phyloP scores from a whole-genome alignment of 345 rosid genomes.

The Conringia planisiliqua region DNA sequence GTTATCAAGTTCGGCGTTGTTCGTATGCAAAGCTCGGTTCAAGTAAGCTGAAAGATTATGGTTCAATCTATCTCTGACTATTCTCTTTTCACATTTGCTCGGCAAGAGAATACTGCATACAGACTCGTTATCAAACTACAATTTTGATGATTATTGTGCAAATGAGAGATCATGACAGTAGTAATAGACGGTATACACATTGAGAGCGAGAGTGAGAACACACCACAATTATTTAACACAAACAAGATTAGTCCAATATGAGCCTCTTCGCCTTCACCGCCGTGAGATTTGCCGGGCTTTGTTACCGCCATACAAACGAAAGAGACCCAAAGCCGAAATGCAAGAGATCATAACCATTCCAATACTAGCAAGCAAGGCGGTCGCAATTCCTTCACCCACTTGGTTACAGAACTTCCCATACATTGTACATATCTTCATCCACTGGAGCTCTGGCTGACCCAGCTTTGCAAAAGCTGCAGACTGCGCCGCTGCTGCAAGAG shows the following conservation, averaged over 20 bases:
- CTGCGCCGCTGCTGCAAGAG: conserved; percentile 65
- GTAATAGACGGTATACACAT: background rate
- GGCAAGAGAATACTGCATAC: background rate
- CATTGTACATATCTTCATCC: conserved; percentile 82
- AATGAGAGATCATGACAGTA: background rate
- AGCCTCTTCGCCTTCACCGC: conserved; percentile 7
- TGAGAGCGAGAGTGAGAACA: background rate
- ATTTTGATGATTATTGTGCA: conserved; percentile 10
- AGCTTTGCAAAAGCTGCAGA: conserved; percentile 76
- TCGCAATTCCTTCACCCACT: conserved; percentile 68
- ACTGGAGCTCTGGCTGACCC: conserved; percentile 77
- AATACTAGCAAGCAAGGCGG: conserved; percentile 49
- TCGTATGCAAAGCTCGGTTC: too few relatives aligned
- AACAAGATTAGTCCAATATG: conserved; percentile 2
- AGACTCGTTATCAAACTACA: background rate
- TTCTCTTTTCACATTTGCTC: background rate
- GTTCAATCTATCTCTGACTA: background rate
- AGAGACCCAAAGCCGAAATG: conserved; percentile 75
- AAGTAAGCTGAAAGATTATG: background rate
- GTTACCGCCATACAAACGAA: conserved; percentile 61
- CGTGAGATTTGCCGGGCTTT: conserved; percentile 22
- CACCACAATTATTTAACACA: background rate
- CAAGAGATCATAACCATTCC: conserved; percentile 60
- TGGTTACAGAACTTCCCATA: conserved; percentile 85
- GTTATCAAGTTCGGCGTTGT: too few relatives aligned